Evolutionary conservation across 164 flowering plant species (phyloP).

Genomic region (Hamamelis virginiana): DNA sequence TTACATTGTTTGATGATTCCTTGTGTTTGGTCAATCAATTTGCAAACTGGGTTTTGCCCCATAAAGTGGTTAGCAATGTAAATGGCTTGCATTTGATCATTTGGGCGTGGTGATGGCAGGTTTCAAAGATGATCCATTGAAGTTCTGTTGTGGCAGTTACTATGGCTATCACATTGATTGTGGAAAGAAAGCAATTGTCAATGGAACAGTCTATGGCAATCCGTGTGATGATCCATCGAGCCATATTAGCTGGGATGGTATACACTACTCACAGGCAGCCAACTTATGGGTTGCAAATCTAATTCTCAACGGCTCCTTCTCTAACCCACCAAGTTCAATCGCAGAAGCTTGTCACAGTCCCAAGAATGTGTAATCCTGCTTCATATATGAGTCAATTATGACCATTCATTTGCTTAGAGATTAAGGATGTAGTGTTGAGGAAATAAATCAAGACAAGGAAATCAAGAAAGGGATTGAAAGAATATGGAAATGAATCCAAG

Average conservation of each 20-base stretch:
- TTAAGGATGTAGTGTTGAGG: no score
- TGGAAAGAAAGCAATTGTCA: conserved; percentile 38
- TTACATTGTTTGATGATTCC: no score
- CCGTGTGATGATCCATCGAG: conserved; percentile 48
- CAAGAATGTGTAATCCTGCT: neutral
- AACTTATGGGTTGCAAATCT: conserved; percentile 46
- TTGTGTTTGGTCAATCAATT: no score
- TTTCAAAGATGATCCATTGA: conserved; percentile 57
- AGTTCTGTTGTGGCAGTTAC: conserved; percentile 57
- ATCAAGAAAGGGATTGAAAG: no score
- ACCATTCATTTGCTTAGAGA: no score
- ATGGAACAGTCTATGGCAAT: conserved; percentile 59
- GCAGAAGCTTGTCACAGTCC: conserved; percentile 19
- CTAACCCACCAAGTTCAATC: conserved; percentile 40
- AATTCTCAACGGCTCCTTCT: conserved; percentile 44
- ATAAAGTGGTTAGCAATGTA: neutral
- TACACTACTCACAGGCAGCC: conserved; percentile 65
- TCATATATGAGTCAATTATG: neutral
- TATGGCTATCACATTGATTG: conserved; percentile 43
- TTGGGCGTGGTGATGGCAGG: conserved; percentile 33
- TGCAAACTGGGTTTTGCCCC: neutral
- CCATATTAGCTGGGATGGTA: conserved; percentile 74
- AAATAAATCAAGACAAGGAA: no score
- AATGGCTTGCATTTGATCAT: neutral
- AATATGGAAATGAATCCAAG: no score